Conservation (phyloP, 2,329 filamentous ascomycete species). For the Tolypocladium cylindrosporum region DNA sequence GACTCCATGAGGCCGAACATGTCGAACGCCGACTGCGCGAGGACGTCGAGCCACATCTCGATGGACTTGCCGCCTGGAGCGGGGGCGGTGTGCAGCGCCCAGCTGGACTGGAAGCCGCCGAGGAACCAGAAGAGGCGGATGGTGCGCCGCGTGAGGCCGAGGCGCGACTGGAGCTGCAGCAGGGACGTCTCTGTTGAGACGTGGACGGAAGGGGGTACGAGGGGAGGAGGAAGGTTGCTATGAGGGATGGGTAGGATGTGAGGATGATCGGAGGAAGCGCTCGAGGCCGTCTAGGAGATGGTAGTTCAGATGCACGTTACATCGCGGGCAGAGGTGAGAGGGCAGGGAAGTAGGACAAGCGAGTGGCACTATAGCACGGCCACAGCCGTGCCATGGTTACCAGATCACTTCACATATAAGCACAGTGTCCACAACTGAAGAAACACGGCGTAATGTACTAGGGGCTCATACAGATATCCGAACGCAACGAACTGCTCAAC, state of each 20-base stretch:
- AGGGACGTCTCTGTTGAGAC: slow-evolving; percentile 22
- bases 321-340: not conserved
- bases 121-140: slow-evolving; percentile 62
- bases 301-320: not conserved
- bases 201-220: slow-evolving; percentile 11
- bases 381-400: not conserved
- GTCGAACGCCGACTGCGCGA: slow-evolving; percentile 49
- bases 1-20: slow-evolving; percentile 60
- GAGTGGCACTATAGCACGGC: not conserved
- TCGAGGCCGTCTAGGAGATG: slow-evolving; percentile 44
- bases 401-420: not conserved
- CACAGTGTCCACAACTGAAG: not conserved
- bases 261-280: slow-evolving; percentile 47
- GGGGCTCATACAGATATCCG: slow-evolving; percentile 30
- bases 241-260: slow-evolving; percentile 30
- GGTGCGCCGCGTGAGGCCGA: slow-evolving; percentile 46
- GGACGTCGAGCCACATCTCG: slow-evolving; percentile 41
- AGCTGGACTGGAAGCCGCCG: slow-evolving; percentile 45
- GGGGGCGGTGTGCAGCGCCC: slow-evolving; percentile 25
- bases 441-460: not conserved
- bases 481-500: slow-evolving; percentile 30
- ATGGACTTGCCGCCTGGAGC: slow-evolving; percentile 13
- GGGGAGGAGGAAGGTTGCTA: slow-evolving; percentile 20
- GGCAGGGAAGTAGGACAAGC: too few relatives aligned
- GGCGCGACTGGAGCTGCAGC: slow-evolving; percentile 24